These are phyloP conservation scores for Kluyveromyces sp. DNA, from an alignment of 1,139 yeast species.

Conservation along the genomic window DNA sequence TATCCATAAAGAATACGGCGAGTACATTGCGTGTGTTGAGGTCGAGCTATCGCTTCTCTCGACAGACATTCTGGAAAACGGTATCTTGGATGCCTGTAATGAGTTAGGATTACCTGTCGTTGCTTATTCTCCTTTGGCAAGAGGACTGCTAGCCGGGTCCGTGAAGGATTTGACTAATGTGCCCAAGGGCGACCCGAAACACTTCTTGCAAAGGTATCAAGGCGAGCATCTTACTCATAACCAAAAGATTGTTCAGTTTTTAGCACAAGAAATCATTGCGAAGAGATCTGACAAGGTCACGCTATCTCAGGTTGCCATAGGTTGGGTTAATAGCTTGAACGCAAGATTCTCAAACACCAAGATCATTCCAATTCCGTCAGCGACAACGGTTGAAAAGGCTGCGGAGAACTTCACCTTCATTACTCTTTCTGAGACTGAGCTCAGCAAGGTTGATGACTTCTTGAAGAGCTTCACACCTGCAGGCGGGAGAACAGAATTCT, in stretches of 20 bases:
- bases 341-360: constrained; percentile 40
- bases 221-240: constrained; percentile 53
- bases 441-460: constrained; percentile 42
- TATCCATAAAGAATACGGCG: constrained; percentile 41
- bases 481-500: constrained; percentile 46
- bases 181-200: constrained; percentile 50
- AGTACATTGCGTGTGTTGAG: constrained; percentile 62
- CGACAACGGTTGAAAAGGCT: constrained; percentile 52
- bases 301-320: constrained; percentile 62
- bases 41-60: constrained; percentile 65
- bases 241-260: constrained; percentile 36
- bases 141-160: constrained; percentile 67
- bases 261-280: constrained; percentile 40
- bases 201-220: constrained; percentile 49
- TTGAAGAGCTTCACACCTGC: constrained; percentile 35
- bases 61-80: constrained; percentile 53
- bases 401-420: constrained; percentile 46
- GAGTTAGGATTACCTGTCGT: constrained; percentile 58
- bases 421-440: constrained; percentile 44
- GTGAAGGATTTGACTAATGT: constrained; percentile 41
- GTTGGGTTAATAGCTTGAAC: constrained; percentile 51
- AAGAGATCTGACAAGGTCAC: constrained; percentile 42
- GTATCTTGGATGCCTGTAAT: constrained; percentile 48
- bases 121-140: constrained; percentile 79
- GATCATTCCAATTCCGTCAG: constrained; percentile 74